Base-by-base conservation (phyloP, 2,329 filamentous ascomycete species). In the Colletotrichum falcatum region DNA sequence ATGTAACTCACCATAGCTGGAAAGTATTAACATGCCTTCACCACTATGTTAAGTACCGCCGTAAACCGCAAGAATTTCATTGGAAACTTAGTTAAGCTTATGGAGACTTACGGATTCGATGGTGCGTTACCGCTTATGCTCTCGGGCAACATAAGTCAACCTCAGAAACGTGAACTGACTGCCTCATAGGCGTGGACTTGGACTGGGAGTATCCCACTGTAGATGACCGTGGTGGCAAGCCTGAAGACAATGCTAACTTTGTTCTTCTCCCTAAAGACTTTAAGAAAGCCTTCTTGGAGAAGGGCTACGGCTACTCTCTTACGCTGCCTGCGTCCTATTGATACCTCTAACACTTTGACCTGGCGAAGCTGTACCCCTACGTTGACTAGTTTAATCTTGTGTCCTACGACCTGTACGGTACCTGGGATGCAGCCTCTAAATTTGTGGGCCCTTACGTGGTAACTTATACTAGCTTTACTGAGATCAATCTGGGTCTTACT, bases 161-260 rank as follows among this genome's bases (percentile, higher is more conserved):
- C 6, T 42, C 39, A 8, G 16, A 6, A 42, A 8, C 20, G 37
- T 16, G 18, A 16, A 46, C 6, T 28, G n/a, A 46, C 53, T 77
- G 77, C 1, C 84, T 86, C 60, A 80, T 83, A 71, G 83, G 83
- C 1, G 75, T 85, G 3, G 83, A 86, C 61, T 73, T 86, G 20
- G 82, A 86, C 69, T 86, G 83, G 84, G 80, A 82, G 55, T 79
- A 81, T 58, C 77, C 77, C 12, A 62, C 61, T 4, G 66, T 18
- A 53, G 49, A 77, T 33, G 80, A 82, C 28, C 77, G 82, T 8
- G 74, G 74, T 11, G 84, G 85, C 1, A 72, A 65, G 0, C 46
- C 75, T 0, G 77, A 75, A 0, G 84, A 86, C 61, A 77, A 70
- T 44, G 69, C 66, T 0, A 82, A 83, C 66, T 80, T 76, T 48